phyloP scores from a whole-genome alignment of 2,329 filamentous ascomycete genomes.

The Cryphonectria carpinicola region DNA sequence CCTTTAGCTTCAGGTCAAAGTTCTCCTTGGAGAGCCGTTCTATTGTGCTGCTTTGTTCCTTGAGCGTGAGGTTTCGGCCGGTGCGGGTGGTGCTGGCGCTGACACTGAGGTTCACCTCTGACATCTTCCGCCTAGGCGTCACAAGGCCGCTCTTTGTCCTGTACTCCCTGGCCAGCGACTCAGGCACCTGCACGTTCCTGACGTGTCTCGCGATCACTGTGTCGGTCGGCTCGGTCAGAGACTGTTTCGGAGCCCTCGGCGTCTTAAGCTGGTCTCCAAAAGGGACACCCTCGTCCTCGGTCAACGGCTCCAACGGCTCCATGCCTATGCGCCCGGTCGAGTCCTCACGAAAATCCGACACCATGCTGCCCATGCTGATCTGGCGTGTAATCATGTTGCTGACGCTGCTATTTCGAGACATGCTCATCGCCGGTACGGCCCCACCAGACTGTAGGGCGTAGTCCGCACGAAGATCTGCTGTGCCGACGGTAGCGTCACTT shows the following conservation, averaged over 20 bases:
- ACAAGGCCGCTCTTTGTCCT: slow-evolving; percentile 71
- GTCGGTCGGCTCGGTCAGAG: slow-evolving; percentile 73
- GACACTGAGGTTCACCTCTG: slow-evolving; percentile 55
- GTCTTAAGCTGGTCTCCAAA: slow-evolving; percentile 64
- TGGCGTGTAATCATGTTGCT: slow-evolving; percentile 70
- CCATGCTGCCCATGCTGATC: slow-evolving; percentile 88
- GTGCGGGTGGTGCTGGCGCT: slow-evolving; percentile 57
- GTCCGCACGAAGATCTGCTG: slow-evolving; percentile 63
- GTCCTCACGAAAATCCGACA: slow-evolving; percentile 67
- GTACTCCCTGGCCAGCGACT: slow-evolving; percentile 85
- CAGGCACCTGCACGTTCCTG: slow-evolving; percentile 86
- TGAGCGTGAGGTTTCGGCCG: slow-evolving; percentile 80
- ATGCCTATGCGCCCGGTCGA: slow-evolving; percentile 50
- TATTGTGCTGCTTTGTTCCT: slow-evolving; percentile 97
- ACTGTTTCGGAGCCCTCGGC: slow-evolving; percentile 64
- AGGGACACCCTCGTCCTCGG: slow-evolving; percentile 49
- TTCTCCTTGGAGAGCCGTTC: slow-evolving; percentile 97
- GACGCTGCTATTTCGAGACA: slow-evolving; percentile 48
- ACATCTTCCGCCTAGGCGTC: slow-evolving; percentile 57
- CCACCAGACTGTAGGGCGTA: slow-evolving; percentile 84
- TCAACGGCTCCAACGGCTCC: slow-evolving; percentile 52
- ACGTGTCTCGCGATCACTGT: slow-evolving; percentile 88
- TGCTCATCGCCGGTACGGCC: slow-evolving; percentile 62
- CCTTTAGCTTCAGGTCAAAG: slow-evolving; percentile 95
- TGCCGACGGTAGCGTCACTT: slow-evolving; percentile 70